These are phyloP conservation scores for Penicillium fuscoglaucum DNA, from an alignment of 2,329 filamentous ascomycete genomes.

Conservation along the genomic window DNA sequence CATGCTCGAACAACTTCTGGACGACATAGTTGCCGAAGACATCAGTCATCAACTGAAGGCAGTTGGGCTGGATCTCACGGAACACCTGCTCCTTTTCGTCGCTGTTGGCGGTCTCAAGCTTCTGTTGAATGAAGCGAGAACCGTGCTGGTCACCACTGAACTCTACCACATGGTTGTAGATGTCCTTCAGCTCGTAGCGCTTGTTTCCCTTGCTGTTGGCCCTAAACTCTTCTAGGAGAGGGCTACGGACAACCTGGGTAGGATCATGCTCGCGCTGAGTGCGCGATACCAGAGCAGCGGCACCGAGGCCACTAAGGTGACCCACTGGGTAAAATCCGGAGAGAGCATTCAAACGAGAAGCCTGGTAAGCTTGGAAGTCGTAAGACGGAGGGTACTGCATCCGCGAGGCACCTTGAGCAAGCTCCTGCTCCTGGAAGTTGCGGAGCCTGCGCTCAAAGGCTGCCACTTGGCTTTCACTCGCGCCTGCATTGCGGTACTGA, in stretches of 20 bases:
- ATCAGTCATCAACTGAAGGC: constrained; percentile 87
- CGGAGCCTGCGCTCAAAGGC: constrained; percentile 53
- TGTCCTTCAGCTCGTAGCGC: constrained; percentile 83
- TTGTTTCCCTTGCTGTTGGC: constrained; percentile 69
- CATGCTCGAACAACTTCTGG: constrained; percentile 96
- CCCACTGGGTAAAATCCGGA: constrained; percentile 41
- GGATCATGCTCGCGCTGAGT: constrained; percentile 59
- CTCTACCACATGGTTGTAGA: constrained; percentile 83
- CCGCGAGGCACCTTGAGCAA: constrained; percentile 30
- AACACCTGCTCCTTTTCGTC: constrained; percentile 94
- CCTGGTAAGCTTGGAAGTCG: constrained; percentile 36
- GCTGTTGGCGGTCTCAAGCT: constrained; percentile 87
- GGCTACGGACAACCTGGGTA: constrained; percentile 65
- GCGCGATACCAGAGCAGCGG: constrained; percentile 41
- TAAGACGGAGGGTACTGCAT: constrained; percentile 35
- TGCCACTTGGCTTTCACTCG: constrained; percentile 46
- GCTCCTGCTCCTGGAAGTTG: constrained; percentile 48
- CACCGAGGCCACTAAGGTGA: constrained; percentile 31
- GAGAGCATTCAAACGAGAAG: constrained; percentile 36
- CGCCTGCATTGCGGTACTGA: constrained; percentile 45
- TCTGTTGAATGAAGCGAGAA: constrained; percentile 92
- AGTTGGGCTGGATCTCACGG: constrained; percentile 79
- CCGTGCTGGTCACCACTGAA: constrained; percentile 96
- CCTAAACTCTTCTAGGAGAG: constrained; percentile 77
- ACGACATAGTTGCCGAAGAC: constrained; percentile 98